phyloP scores from a whole-genome alignment of 139 green algal genomes.

The Picochlorum sp. region DNA sequence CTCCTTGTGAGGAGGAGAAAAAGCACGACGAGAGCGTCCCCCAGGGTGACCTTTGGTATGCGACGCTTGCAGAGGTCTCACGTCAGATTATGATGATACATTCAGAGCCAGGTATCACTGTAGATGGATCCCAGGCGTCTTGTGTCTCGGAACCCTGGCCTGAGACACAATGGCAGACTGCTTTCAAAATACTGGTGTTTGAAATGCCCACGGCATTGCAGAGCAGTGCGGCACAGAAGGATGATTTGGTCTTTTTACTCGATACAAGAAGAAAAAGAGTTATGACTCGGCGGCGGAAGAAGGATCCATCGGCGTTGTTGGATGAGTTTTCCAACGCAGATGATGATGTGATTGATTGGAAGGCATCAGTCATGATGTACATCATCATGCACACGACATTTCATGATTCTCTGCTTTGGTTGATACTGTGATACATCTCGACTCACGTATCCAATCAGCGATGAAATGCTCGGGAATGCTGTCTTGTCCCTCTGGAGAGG shows the following conservation, averaged over 20 bases:
- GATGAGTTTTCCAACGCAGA: not conserved
- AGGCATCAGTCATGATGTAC: conserved; percentile 47
- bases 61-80: conserved; percentile 12
- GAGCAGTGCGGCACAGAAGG: conserved; percentile 2
- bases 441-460: not conserved
- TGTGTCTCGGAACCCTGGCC: conserved; percentile 15
- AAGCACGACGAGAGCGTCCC: too few relatives aligned
- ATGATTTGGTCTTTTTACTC: conserved; percentile 45
- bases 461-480: not conserved
- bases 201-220: conserved; percentile 1
- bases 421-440: not conserved
- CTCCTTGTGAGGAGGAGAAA: too few relatives aligned
- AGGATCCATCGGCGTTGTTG: too few relatives aligned
- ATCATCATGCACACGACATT: conserved; percentile 58
- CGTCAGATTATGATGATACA: not conserved
- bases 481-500: too few relatives aligned
- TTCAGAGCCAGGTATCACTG: not conserved
- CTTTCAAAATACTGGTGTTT: conserved; percentile 37
- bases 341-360: conserved; percentile 41
- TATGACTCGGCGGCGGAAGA: too few relatives aligned
- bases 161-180: conserved; percentile 32
- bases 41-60: conserved; percentile 9
- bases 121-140: not conserved
- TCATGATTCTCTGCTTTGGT: conserved; percentile 3
- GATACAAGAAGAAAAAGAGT: not conserved